phyloP scores from a whole-genome alignment of 1,284 basidiomycete species.

The Hypsizygus ulmarius region DNA sequence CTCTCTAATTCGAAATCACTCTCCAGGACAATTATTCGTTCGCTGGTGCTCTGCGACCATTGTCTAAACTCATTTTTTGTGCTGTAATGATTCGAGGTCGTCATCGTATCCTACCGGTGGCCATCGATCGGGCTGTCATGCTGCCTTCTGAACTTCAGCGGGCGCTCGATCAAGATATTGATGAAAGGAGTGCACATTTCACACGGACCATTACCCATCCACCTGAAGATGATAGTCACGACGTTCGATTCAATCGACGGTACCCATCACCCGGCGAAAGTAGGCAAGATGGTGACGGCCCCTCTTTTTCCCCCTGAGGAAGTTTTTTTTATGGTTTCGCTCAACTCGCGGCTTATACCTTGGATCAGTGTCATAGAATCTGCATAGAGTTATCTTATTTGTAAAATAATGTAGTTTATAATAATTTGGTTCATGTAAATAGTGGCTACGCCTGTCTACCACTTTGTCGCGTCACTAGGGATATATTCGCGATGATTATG shows the following conservation, averaged over 20 bases:
- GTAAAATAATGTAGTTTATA: not conserved
- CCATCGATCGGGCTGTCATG: conserved; percentile 85
- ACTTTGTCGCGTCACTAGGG: too few relatives aligned
- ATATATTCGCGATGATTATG: too few relatives aligned
- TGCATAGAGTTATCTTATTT: conserved; percentile 3
- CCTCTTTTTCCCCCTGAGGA: not conserved
- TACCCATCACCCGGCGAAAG: conserved; percentile 3
- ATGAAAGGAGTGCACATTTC: conserved; percentile 12
- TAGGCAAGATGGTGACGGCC: not conserved
- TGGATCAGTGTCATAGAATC: too few relatives aligned
- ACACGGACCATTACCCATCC: conserved; percentile 3
- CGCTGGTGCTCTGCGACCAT: conserved; percentile 71
- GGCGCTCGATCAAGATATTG: conserved; percentile 15
- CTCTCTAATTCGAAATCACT: not conserved
- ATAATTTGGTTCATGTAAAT: not conserved
- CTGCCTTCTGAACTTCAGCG: conserved; percentile 59
- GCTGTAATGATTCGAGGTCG: conserved; percentile 91
- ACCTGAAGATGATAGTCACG: conserved; percentile 9
- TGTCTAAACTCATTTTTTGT: conserved; percentile 87
- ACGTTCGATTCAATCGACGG: conserved; percentile 4
- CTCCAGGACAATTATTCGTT: conserved; percentile 74
- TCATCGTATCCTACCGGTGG: conserved; percentile 85
- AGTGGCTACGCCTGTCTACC: too few relatives aligned
- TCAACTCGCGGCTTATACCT: not conserved
- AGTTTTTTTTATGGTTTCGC: not conserved